Evolutionary conservation across 2,329 filamentous ascomycete genomes (phyloP), one percentile per base, ranked within the genome.

Genomic region (Ceratocystis destructans): DNA sequence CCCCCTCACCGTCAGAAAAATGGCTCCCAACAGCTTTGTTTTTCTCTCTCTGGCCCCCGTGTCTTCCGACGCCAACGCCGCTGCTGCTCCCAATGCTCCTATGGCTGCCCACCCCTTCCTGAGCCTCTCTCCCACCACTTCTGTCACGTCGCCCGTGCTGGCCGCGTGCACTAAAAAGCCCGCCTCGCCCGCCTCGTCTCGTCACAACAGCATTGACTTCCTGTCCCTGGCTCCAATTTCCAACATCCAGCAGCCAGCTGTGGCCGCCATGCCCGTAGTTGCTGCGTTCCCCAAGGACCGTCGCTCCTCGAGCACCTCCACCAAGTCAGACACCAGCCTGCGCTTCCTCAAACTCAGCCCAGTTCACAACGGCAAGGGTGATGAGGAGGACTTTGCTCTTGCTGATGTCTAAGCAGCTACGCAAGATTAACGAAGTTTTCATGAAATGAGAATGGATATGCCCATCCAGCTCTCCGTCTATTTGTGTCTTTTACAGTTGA

Each of bases 281-380:
- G 71, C 73, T 62, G 69, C 69, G 20, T 67, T 71, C 57, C 66
- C 74, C 64, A 66, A 69, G 25, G 69, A 69, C 44, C 79, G 82
- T 72, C 82, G 83, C 73, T 81, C 79, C 69, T 83, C 81, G 67
- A 59, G 25, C 12, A 28, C 20, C 55, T 82, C 80, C 73, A 73
- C 79, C 69, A 82, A 79, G 77, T 82, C 79, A 73, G 74, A 74
- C 69, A 74, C 72, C 71, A 78, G 74, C 71, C 69, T 66, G 70
- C 72, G 70, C 28, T 82, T 87, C 74, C 79, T 87, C 70, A 86
- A 85, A 78, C 82, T 87, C 67, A 82, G 82, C 28, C 83, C 83
- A 44, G 83, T 86, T 68, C 82, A 86, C 79, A 85, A 79, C 75
- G 84, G 84, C 76, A 79, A 82, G 76, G 78, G 76, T 59, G 83